Percentiles rank a stretch among this genome's conserved stretches.
These are phyloP conservation scores for Niebla homalea DNA, from an alignment of 495 filamentous ascomycete genomes.

Conservation along the genomic window DNA sequence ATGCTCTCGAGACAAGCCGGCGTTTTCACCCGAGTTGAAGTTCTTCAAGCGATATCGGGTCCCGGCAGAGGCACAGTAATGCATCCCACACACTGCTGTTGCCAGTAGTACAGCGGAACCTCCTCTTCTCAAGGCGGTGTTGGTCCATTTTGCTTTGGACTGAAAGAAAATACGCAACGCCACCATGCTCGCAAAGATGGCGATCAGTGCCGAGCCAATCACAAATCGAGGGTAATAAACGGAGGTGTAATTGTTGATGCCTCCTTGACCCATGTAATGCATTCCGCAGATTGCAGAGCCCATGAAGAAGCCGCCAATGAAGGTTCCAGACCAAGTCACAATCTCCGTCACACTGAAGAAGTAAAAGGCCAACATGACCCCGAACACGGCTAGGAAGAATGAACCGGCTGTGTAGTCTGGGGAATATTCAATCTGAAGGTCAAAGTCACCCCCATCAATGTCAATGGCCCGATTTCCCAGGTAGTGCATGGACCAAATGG, in stretches of 20 bases:
- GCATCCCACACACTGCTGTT: constrained; percentile 70
- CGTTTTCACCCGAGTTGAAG: constrained; percentile 16
- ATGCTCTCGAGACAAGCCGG: constrained; percentile 37
- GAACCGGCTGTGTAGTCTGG: constrained; percentile 60
- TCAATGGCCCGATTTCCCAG: constrained; percentile 71
- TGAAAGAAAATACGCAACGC: constrained; percentile 68
- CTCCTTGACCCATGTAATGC: constrained; percentile 80
- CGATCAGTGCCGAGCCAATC: constrained; percentile 57
- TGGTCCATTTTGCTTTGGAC: constrained; percentile 63
- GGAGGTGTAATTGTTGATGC: constrained; percentile 64
- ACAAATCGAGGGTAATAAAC: constrained; percentile 43
- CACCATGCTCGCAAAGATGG: constrained; percentile 50
- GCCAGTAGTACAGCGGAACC: constrained; percentile 55
- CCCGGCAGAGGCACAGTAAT: constrained; percentile 69
- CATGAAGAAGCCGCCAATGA: constrained; percentile 49
- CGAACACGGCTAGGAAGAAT: constrained; percentile 66
- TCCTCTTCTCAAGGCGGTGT: constrained; percentile 59
- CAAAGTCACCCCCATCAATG: constrained; percentile 44
- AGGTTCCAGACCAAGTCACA: constrained; percentile 42
- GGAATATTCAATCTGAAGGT: constrained; percentile 62
- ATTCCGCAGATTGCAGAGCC: constrained; percentile 71
- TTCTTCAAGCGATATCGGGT: constrained; percentile 45
- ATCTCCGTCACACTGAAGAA: constrained; percentile 43
- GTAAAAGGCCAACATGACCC: constrained; percentile 59
- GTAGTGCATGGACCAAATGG: constrained; percentile 80